These are phyloP conservation scores for Ganoderma boninense DNA, from an alignment of 1,284 basidiomycete species.

Conservation along the genomic window DNA sequence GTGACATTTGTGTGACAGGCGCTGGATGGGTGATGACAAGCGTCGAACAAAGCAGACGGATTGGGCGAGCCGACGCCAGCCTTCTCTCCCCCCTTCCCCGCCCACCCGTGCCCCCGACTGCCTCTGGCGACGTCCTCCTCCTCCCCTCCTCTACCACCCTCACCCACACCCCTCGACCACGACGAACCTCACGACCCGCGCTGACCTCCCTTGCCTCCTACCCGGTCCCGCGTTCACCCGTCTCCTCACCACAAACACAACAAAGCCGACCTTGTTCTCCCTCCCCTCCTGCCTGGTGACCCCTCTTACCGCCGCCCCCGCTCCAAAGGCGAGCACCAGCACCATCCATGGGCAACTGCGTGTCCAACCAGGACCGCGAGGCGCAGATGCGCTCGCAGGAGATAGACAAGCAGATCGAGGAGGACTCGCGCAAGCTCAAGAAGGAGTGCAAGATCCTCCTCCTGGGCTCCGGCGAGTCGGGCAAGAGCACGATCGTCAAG, in stretches of 20 bases:
- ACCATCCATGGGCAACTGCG: conserved; percentile 69
- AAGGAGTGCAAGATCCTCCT: conserved; percentile 96
- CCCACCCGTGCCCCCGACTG: conserved; percentile 22
- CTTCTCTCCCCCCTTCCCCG: conserved; percentile 21
- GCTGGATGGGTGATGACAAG: conserved; percentile 11
- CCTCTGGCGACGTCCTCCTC: conserved; percentile 12
- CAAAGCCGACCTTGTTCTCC: conserved; percentile 2
- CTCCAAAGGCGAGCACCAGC: conserved; percentile 17
- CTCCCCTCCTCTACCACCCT: conserved; percentile 14
- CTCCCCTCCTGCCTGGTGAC: conserved; percentile 2
- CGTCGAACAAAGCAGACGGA: conserved; percentile 31
- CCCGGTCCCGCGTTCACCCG: neutral
- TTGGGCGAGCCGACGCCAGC: conserved; percentile 35
- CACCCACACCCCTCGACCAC: neutral
- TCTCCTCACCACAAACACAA: neutral
- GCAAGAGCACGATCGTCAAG: conserved; percentile 97
- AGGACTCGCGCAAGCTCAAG: conserved; percentile 78
- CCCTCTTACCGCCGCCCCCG: conserved; percentile 11
- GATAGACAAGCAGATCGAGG: conserved; percentile 79
- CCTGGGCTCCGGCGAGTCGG: conserved; percentile 87
- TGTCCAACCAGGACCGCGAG: conserved; percentile 64
- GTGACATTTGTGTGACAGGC: conserved; percentile 24
- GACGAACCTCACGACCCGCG: neutral
- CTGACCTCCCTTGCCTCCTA: neutral
- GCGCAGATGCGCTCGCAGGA: conserved; percentile 74